Evolutionary conservation across 163 green algal species (phyloP).

Genomic region (Chlamydomonas reinhardtii): DNA sequence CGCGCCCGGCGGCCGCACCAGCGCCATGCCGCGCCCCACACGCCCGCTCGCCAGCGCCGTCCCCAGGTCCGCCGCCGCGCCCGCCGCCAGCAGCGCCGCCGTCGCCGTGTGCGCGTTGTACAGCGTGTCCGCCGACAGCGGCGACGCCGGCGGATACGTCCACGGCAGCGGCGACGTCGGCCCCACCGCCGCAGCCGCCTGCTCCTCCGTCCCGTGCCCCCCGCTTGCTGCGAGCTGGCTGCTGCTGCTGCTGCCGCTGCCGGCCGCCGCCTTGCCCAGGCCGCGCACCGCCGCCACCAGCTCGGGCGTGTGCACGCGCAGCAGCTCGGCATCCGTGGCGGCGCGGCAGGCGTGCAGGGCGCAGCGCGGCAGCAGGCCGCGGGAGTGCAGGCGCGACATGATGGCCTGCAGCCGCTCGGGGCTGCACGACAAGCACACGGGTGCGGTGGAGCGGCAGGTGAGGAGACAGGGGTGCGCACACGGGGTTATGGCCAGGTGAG

Average conservation of each 20-base stretch:
- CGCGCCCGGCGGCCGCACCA: slow-evolving; percentile 60
- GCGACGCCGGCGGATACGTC: no score
- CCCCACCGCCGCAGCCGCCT: neutral
- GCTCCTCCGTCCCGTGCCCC: neutral
- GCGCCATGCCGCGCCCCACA: slow-evolving; percentile 41
- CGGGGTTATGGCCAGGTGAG: no score
- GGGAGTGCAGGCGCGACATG: slow-evolving; percentile 49
- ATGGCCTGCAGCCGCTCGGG: slow-evolving; percentile 63
- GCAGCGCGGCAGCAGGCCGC: slow-evolving; percentile 50
- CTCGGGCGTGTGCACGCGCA: slow-evolving; percentile 57
- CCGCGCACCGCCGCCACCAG: slow-evolving; percentile 51
- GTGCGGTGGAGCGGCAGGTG: neutral
- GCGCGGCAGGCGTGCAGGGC: slow-evolving; percentile 68
- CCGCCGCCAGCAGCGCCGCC: slow-evolving; percentile 58
- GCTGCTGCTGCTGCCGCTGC: neutral
- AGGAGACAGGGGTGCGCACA: neutral
- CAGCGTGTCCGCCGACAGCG: slow-evolving; percentile 37
- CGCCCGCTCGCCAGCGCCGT: slow-evolving; percentile 46
- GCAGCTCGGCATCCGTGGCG: slow-evolving; percentile 64
- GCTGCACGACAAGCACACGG: neutral
- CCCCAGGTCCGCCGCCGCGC: slow-evolving; percentile 57
- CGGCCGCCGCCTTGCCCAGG: slow-evolving; percentile 17
- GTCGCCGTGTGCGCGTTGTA: slow-evolving; percentile 53
- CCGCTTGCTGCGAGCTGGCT: neutral
- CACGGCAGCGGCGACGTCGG: no score